Base-by-base conservation (phyloP, 176 grass and related monocot genomes). In the Bonia amplexicaulis region DNA sequence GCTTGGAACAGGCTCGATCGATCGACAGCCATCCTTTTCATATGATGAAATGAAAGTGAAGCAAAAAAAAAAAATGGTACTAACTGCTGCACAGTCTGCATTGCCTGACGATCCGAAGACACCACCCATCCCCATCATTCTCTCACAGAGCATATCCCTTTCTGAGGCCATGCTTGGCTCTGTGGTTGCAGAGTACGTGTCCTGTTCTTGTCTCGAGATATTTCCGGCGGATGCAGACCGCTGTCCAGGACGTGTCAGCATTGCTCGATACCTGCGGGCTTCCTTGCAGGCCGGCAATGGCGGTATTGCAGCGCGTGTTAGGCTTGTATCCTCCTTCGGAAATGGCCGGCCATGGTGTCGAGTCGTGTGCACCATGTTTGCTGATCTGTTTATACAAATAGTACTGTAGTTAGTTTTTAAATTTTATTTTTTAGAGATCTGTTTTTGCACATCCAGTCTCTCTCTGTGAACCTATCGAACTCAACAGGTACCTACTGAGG, bases 261-360 rank as follows among this genome's bases (percentile, higher is more conserved):
- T 20, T 2, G 22, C 51, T 19, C 27, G 2, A 48, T 73, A 67
- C 31, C 81, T 73, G 87, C 84, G 81, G 87, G 87, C 87, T 79
- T 63, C 54, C 17, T 44, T 62, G 80, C 54, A 31, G 40, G 11
- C 29, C 2, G 25, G 77, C 77, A 54, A 81, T 6, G 79, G 48
- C 23, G 80, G 67, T 72, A 82, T 82, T 71, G 80, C 14, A 52
- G 78, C 51, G 17, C 19, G 2, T 20, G 54, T n/a, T n/a, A 71
- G 41, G 12, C 6, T 71, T 27, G 42, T 72, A 9, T 48, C 69
- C 46, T 26, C n/a, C 10, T 72, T 48, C 16, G n/a, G 6, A 16
- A 48, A 27, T 48, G 67, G 40, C 7, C 17, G 17, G 6, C 6
- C 52, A 54, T 20, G 52, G 17, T 20, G 40, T 22, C 4, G n/a